A percentile compares a stretch with the other conserved stretches of the same genome.
Evolutionary conservation across 2,329 filamentous ascomycete species (phyloP).

Genomic region (Pleoardoris graminearum): DNA sequence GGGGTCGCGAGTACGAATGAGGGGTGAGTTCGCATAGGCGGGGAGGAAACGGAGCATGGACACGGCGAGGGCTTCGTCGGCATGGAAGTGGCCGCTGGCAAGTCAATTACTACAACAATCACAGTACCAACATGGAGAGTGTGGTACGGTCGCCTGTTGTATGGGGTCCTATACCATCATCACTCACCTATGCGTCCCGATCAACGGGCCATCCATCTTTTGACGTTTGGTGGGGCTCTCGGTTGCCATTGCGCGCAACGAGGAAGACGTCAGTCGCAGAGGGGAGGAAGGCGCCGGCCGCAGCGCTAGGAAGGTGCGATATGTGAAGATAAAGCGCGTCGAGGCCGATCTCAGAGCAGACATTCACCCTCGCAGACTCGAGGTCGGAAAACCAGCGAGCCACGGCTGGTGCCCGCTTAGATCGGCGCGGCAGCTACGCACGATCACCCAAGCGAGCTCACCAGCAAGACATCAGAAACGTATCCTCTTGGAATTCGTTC

Average conservation of each 20-base stretch:
- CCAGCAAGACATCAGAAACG: slow-evolving; percentile 20
- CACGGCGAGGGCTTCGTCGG: slow-evolving; percentile 95
- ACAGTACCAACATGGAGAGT: too few species aligned
- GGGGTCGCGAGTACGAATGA: slow-evolving; percentile 87
- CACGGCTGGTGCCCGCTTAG: neutral
- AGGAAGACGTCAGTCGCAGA: neutral
- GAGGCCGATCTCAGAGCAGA: slow-evolving; percentile 13
- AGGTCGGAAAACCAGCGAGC: neutral
- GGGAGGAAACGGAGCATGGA: slow-evolving; percentile 92
- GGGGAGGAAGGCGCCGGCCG: neutral
- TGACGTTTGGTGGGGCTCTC: slow-evolving; percentile 70
- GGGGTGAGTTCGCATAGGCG: slow-evolving; percentile 70
- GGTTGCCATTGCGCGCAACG: slow-evolving; percentile 33
- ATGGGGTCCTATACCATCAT: too few species aligned
- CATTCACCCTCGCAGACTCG: slow-evolving; percentile 19
- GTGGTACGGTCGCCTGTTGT: too few species aligned
- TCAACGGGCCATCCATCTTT: slow-evolving; percentile 70
- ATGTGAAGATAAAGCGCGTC: neutral
- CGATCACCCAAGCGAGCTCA: slow-evolving; percentile 12
- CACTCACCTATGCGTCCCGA: slow-evolving; percentile 95
- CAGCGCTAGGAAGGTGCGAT: neutral
- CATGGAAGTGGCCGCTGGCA: slow-evolving; percentile 96
- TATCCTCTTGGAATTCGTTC: slow-evolving; percentile 24
- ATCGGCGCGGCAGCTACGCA: slow-evolving; percentile 21
- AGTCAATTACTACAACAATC: slow-evolving; percentile 66